These are phyloP conservation scores for Oxytropis ochrocephala DNA, from an alignment of 306 rosid species.

Conservation along the genomic window DNA sequence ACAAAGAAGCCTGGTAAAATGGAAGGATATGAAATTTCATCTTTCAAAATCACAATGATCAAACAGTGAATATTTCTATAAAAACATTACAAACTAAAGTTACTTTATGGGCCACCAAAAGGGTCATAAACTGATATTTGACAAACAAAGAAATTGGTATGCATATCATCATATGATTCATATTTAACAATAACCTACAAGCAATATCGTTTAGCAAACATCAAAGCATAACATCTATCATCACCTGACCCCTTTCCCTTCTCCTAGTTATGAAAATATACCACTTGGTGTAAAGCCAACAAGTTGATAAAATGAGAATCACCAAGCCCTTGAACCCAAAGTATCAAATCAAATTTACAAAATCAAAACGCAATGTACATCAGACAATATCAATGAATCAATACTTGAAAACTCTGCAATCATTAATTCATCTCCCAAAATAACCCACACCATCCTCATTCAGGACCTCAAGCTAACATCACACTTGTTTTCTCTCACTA, in stretches of 20 bases:
- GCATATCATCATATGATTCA: not conserved
- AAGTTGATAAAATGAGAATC: not conserved
- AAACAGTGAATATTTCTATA: not conserved
- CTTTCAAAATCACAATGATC: not conserved
- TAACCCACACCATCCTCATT: not conserved
- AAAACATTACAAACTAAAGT: not conserved
- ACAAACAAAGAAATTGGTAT: not conserved
- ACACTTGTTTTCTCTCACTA: not conserved
- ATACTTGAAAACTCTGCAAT: not conserved
- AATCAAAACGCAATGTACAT: not conserved
- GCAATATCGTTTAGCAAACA: no score
- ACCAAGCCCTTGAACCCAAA: not conserved
- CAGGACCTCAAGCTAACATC: slow-evolving; percentile 6
- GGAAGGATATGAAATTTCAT: slow-evolving; percentile 6
- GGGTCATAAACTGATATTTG: not conserved
- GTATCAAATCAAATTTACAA: not conserved
- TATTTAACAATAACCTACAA: not conserved
- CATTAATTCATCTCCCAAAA: not conserved
- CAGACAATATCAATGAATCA: not conserved
- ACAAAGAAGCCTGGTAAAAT: slow-evolving; percentile 16
- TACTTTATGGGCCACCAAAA: not conserved
- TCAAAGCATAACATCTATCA: not conserved
- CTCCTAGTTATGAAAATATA: not conserved
- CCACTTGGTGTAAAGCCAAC: not conserved
- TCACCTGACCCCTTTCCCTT: not conserved